These are phyloP conservation scores for Mariannaea sp. DNA, from an alignment of 2,329 filamentous ascomycete species.

Conservation along the genomic window DNA sequence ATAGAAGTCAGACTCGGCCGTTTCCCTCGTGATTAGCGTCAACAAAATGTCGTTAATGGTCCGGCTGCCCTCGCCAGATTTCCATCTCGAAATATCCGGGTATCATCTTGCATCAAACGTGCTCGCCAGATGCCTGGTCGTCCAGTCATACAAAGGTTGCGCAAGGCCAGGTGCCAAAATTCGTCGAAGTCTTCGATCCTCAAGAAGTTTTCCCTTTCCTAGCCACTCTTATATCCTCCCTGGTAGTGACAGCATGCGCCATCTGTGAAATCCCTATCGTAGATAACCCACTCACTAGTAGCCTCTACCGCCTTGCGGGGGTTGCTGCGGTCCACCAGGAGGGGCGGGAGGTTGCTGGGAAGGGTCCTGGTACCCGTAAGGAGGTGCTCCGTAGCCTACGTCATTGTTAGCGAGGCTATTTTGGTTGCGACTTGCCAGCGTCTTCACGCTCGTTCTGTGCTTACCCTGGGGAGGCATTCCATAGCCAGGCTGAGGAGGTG, in stretches of 20 bases:
- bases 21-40: conserved; percentile 26
- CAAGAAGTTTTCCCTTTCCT: conserved; percentile 16
- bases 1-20: conserved; percentile 22
- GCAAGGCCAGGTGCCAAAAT: conserved; percentile 33
- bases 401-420: conserved; percentile 20
- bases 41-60: conserved; percentile 37
- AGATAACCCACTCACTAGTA: conserved; percentile 44
- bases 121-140: conserved; percentile 34
- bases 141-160: conserved; percentile 37
- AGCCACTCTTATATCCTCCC: conserved; percentile 11
- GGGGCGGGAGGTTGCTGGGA: conserved; percentile 47
- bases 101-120: conserved; percentile 40
- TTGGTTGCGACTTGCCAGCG: too few species aligned
- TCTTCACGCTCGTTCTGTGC: conserved; percentile 1
- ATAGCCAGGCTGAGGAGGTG: conserved; percentile 43
- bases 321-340: conserved; percentile 37
- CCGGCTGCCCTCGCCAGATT: conserved; percentile 33
- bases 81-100: conserved; percentile 35
- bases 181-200: conserved; percentile 31
- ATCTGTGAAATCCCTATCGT: not conserved
- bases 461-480: conserved; percentile 50
- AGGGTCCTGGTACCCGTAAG: conserved; percentile 52
- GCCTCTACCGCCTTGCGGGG: conserved; percentile 48
- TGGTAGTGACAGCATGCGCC: conserved; percentile 6
- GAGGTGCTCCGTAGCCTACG: conserved; percentile 45